Evolutionary conservation across 2,329 filamentous ascomycete genomes (phyloP).

Genomic region (Thielaviopsis populi): DNA sequence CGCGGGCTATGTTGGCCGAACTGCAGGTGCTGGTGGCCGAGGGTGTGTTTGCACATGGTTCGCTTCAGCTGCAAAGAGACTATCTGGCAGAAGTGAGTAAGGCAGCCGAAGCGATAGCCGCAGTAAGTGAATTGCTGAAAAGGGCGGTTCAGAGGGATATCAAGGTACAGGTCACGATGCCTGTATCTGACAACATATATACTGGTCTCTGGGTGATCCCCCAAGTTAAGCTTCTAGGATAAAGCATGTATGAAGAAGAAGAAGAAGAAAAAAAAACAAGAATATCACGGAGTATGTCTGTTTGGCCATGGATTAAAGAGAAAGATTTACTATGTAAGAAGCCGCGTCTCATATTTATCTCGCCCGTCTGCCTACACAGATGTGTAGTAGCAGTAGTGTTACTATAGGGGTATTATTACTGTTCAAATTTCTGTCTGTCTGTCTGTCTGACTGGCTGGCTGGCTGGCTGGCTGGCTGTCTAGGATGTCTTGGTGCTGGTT

Average conservation of each 20-base stretch:
- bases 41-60: conserved; percentile 7
- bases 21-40: neutral
- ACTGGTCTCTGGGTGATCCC: conserved; percentile 14
- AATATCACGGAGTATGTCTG: neutral
- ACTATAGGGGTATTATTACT: neutral
- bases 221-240: neutral
- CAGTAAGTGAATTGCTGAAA: conserved; percentile 26
- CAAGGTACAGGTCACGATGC: conserved; percentile 8
- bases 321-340: neutral
- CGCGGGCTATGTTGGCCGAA: neutral
- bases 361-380: neutral
- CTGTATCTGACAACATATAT: conserved; percentile 3
- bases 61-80: conserved; percentile 2
- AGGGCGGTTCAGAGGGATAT: conserved; percentile 28
- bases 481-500: neutral
- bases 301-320: neutral
- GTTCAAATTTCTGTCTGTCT: neutral
- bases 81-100: neutral
- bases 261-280: too few species aligned
- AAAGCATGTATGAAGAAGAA: neutral
- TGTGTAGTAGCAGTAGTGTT: neutral
- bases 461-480: too few species aligned
- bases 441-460: neutral
- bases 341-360: neutral
- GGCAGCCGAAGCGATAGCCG: neutral